A percentile compares a stretch with the other conserved stretches of the same genome.
Conservation (phyloP, 495 filamentous ascomycete species). For the Neurospora sp. region DNA sequence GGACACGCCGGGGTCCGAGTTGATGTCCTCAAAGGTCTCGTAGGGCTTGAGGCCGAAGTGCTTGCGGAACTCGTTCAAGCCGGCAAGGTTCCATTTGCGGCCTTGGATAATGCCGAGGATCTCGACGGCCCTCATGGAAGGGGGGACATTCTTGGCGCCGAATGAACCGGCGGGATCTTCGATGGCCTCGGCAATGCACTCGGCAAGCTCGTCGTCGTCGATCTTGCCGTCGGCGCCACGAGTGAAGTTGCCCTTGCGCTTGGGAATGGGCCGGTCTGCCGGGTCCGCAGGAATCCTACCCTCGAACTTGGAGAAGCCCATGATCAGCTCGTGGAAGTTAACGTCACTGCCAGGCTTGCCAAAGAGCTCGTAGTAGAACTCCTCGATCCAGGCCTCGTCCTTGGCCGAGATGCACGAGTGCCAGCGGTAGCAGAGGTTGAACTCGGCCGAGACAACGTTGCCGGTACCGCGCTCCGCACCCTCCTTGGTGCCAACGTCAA, state of each 20-base stretch:
- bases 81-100: slow-evolving; percentile 70
- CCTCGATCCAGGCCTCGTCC: slow-evolving; percentile 66
- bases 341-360: slow-evolving; percentile 45
- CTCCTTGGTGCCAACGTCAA: slow-evolving; percentile 46
- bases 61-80: slow-evolving; percentile 78
- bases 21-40: slow-evolving; percentile 77
- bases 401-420: slow-evolving; percentile 64
- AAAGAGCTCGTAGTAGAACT: slow-evolving; percentile 55
- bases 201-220: slow-evolving; percentile 57
- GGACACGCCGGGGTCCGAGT: slow-evolving; percentile 62
- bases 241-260: slow-evolving; percentile 33
- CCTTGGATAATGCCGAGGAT: slow-evolving; percentile 80
- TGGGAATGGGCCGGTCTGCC: slow-evolving; percentile 50
- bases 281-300: slow-evolving; percentile 50
- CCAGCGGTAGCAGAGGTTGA: slow-evolving; percentile 62
- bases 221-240: slow-evolving; percentile 36
- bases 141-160: slow-evolving; percentile 67
- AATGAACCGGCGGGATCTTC: slow-evolving; percentile 54
- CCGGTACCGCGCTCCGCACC: slow-evolving; percentile 46
- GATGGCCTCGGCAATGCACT: slow-evolving; percentile 54
- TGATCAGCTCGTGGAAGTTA: slow-evolving; percentile 45
- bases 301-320: slow-evolving; percentile 52
- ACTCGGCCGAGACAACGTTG: slow-evolving; percentile 71
- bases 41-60: slow-evolving; percentile 70
- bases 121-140: slow-evolving; percentile 63